These are phyloP conservation scores for Sporothrix variecibatus DNA, from an alignment of 2,329 filamentous ascomycete species.

Conservation along the genomic window DNA sequence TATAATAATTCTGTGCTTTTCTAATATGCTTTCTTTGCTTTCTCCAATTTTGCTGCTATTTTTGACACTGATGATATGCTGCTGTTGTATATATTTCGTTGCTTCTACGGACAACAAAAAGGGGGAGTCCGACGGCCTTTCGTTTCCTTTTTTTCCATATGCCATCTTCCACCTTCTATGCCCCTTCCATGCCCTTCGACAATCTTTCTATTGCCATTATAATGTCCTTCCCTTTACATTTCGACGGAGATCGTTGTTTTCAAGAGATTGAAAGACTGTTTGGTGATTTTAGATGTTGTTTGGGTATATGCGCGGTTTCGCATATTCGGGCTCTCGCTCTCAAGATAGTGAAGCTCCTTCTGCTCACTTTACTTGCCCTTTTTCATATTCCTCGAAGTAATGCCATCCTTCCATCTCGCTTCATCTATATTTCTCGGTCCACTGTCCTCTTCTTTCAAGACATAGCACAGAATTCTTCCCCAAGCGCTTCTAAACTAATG, in stretches of 20 bases:
- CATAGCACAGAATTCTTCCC: background rate
- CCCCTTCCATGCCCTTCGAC: background rate
- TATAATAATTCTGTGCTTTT: background rate
- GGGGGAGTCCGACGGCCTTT: constrained; percentile 12
- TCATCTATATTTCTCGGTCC: background rate
- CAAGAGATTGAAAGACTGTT: too few relatives aligned
- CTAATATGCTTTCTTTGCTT: background rate
- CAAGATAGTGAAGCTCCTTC: background rate
- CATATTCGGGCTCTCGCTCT: background rate
- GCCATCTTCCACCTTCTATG: background rate
- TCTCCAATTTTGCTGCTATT: background rate
- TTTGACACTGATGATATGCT: background rate
- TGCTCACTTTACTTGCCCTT: background rate
- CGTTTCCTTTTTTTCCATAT: background rate
- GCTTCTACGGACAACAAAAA: constrained; percentile 10
- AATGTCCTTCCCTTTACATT: background rate
- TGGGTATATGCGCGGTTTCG: background rate
- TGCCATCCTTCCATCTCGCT: constrained; percentile 9
- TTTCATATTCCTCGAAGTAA: background rate
- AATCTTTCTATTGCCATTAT: background rate
- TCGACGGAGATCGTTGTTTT: background rate
- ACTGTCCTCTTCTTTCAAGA: background rate
- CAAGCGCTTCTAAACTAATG: background rate
- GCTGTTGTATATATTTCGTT: background rate
- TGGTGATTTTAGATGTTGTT: background rate